phyloP scores from a whole-genome alignment of 177 flowering plant genomes.

The Telopea speciosissima region DNA sequence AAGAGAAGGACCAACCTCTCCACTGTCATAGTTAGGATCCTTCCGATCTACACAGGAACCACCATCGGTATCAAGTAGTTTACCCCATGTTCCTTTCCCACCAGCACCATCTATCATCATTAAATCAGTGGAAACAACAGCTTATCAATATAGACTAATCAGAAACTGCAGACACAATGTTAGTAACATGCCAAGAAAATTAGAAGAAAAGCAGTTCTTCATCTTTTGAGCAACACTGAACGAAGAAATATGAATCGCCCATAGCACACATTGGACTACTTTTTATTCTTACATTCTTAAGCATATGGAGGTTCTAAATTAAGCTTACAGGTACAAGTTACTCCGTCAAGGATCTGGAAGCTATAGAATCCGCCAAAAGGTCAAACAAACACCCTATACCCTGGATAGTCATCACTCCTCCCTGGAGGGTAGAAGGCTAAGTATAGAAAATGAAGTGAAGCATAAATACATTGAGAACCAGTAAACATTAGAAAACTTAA shows the following conservation, averaged over 20 bases:
- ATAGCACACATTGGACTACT: no score
- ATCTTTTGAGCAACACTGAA: neutral
- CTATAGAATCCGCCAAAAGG: neutral
- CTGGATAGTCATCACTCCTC: no score
- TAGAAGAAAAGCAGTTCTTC: neutral
- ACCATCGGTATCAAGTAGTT: constrained; percentile 76
- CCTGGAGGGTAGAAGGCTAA: no score
- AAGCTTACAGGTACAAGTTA: no score
- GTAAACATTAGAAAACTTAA: no score
- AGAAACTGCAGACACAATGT: neutral
- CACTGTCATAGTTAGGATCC: constrained; percentile 99
- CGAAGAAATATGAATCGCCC: neutral
- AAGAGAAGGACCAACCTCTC: constrained; percentile 56
- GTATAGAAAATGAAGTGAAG: no score
- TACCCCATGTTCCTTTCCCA: constrained; percentile 99
- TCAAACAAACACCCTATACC: no score
- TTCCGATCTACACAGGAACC: constrained; percentile 79
- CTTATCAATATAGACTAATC: neutral
- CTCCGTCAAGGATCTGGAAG: no score
- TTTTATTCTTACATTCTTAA: neutral
- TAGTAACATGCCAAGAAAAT: no score
- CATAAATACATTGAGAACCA: no score
- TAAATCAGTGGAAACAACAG: neutral
- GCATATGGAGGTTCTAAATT: neutral
- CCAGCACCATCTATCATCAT: constrained; percentile 83